Base-by-base conservation (phyloP, 2,329 filamentous ascomycete genomes). In the Orbilia quercus region DNA sequence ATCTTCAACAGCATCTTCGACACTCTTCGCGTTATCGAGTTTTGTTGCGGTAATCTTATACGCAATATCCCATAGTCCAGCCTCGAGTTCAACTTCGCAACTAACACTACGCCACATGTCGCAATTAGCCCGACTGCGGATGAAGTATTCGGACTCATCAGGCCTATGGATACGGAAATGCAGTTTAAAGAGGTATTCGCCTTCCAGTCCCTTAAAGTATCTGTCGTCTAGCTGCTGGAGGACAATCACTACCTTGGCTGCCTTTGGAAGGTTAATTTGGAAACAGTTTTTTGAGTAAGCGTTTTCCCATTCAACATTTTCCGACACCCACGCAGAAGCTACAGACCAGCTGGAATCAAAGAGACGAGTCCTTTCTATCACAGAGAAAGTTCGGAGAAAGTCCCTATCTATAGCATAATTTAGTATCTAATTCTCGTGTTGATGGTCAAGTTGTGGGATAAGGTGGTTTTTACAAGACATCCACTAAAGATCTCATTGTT, bases 41-140 rank as follows among this genome's bases (percentile, higher is more conserved):
- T 76, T 77, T 14, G 40, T 60, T 1, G 90, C 90, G 6, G 88
- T 88, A 67, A 95, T 85, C 79, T 91, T 92, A 79, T 94, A 85
- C 20, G 91, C 84, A 2, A 96, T 87, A 5, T 86, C 87, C 80
- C 96, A 96, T 45, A 85, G 87, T 9, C 91, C 91, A 0, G 89
- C 85, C 18, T 91, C 87, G 23, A 96, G 86, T 36, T 89, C 84
- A 7, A 95, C 84, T 79, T 95, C 91, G 0, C 90, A 88, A 55
- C 89, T 92, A 40, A 92, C 89, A 0, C 89, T 91, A 5, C 91
- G 88, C 20, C 84, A 87, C 86, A 92, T 91, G 18, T 67, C 57
- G 38, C 65, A 71, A 22, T 76, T 77, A 9, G 76, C 47, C 3
- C 75, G 71, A 20, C 76, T 77, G 42, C 76, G 70, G 9, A 75